Conservation (phyloP, 192 early-diverging fungal genomes). For the Linnemannia exigua region DNA sequence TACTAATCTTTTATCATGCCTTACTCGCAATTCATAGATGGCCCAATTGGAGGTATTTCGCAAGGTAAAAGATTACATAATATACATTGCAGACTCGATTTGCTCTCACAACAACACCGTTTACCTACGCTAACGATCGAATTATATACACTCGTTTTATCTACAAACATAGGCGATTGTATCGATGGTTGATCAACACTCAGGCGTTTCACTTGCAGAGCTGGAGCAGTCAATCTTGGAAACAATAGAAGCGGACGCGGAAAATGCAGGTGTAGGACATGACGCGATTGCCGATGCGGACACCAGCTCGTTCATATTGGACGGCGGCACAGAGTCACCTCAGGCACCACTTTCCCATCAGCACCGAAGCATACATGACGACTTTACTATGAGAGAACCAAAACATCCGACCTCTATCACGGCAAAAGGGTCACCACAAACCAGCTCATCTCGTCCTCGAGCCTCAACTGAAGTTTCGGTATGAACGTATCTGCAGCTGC, state of each 20-base stretch:
- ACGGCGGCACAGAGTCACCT: conserved; percentile 20
- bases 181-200: conserved; percentile 54
- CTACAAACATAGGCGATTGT: conserved; percentile 34
- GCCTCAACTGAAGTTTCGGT: conserved; percentile 33
- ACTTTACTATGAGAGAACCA: background rate
- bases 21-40: conserved; percentile 23
- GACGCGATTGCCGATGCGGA: conserved; percentile 36
- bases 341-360: background rate
- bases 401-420: background rate
- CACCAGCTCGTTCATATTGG: conserved; percentile 51
- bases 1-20: background rate
- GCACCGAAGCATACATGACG: background rate
- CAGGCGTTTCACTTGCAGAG: conserved; percentile 38
- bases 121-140: background rate
- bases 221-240: conserved; percentile 46
- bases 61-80: conserved; percentile 28
- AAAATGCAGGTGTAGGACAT: conserved; percentile 22
- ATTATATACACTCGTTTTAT: background rate
- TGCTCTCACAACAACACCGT: background rate
- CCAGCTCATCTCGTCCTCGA: conserved; percentile 24
- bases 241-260: conserved; percentile 48
- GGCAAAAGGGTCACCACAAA: conserved; percentile 1
- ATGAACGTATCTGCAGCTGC: background rate
- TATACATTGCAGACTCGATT: background rate
- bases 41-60: conserved; percentile 48